phyloP scores from a whole-genome alignment of 495 filamentous ascomycete species.

The Oleoguttula mirabilis region DNA sequence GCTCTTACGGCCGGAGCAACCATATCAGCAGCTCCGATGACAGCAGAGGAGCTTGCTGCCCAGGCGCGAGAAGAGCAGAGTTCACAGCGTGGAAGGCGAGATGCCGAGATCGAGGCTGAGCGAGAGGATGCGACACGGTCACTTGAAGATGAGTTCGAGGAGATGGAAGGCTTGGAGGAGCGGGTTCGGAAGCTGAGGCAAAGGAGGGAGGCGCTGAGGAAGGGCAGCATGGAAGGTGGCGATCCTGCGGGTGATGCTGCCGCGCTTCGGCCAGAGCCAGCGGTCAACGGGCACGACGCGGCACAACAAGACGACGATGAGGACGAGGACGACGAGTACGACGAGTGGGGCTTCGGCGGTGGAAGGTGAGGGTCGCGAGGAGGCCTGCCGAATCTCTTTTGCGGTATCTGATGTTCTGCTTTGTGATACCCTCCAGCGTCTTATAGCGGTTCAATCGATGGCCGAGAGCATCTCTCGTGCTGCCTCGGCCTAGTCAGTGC shows the following conservation, averaged over 20 bases:
- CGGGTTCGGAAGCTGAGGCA: slow-evolving; percentile 67
- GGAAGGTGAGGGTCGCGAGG: too few species aligned
- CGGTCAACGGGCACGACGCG: slow-evolving; percentile 24
- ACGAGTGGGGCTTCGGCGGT: slow-evolving; percentile 44
- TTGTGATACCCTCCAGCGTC: too few species aligned
- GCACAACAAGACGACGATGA: slow-evolving; percentile 44
- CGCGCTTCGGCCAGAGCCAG: slow-evolving; percentile 19
- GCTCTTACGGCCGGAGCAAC: slow-evolving; percentile 39
- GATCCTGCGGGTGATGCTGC: slow-evolving; percentile 30
- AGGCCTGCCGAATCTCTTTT: too few species aligned
- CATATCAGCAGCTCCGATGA: slow-evolving; percentile 60
- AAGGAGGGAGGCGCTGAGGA: slow-evolving; percentile 48
- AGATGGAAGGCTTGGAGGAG: slow-evolving; percentile 84
- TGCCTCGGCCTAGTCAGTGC: too few species aligned
- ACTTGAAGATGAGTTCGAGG: slow-evolving; percentile 80
- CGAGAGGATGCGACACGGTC: slow-evolving; percentile 69
- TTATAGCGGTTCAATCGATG: too few species aligned
- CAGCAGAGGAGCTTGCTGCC: slow-evolving; percentile 59
- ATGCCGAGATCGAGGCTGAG: slow-evolving; percentile 63
- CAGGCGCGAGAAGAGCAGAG: slow-evolving; percentile 49
- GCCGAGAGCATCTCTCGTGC: too few species aligned
- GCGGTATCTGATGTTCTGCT: too few species aligned
- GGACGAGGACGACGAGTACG: slow-evolving; percentile 53
- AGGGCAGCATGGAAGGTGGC: slow-evolving; percentile 33
- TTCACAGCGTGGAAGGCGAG: slow-evolving; percentile 39